A percentile compares a stretch with the other conserved stretches of the same genome.
These are phyloP conservation scores for Pseudoturritis turrita DNA, from an alignment of 345 rosid species.

Conservation along the genomic window DNA sequence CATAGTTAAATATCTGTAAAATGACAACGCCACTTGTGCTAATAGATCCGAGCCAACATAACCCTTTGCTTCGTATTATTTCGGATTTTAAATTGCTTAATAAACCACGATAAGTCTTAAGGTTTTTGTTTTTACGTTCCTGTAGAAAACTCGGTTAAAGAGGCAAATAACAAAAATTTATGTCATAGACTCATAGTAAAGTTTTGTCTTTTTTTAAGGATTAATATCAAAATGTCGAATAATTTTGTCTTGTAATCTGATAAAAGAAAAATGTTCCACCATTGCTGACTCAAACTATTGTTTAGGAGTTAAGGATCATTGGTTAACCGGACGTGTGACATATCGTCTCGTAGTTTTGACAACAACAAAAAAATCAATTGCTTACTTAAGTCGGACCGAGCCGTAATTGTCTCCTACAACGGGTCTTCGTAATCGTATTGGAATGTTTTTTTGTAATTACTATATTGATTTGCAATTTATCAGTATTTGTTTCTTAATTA, in stretches of 20 bases:
- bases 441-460: not conserved
- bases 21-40: no score
- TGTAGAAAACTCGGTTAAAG: not conserved
- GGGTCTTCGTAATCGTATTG: constrained; percentile 4
- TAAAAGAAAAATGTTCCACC: not conserved
- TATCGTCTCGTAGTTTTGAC: constrained; percentile 4
- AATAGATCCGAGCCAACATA: no score
- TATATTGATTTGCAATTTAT: not conserved
- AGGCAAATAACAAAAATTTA: not conserved
- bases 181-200: no score
- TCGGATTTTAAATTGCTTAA: no score
- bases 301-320: not conserved
- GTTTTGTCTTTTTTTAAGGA: no score
- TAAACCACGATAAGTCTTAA: no score
- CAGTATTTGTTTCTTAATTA: not conserved
- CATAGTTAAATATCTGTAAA: no score
- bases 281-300: not conserved
- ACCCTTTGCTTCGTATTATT: no score
- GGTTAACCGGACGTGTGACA: not conserved
- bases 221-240: not conserved
- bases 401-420: constrained; percentile 17
- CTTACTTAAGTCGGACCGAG: constrained; percentile 14
- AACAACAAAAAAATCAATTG: not conserved
- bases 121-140: not conserved
- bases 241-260: not conserved